Conservation (phyloP, 768 basidiomycete species). For the Galerina sulciceps region DNA sequence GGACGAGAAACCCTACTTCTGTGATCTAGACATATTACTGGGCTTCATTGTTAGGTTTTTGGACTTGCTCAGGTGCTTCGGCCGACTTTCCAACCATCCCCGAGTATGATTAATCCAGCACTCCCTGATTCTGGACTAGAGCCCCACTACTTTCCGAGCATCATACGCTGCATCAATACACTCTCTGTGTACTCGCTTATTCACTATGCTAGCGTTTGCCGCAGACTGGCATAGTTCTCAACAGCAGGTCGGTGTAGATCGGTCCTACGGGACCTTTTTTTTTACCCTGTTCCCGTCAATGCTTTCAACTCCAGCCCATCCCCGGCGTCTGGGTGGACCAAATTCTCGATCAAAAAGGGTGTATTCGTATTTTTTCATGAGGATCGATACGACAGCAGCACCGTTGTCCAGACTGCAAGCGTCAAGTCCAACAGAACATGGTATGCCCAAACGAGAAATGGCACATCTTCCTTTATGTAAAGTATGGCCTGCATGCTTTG, state of each 20-base stretch:
- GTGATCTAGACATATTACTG: too few species aligned
- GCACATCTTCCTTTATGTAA: conserved; percentile 1
- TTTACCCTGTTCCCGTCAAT: conserved; percentile 18
- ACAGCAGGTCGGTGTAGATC: not conserved
- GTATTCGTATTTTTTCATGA: conserved; percentile 13
- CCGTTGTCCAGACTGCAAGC: conserved; percentile 11
- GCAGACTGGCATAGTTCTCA: conserved; percentile 1
- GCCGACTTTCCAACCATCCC: not conserved
- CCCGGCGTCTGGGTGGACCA: conserved; percentile 1
- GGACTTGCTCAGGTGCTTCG: not conserved
- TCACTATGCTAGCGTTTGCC: not conserved
- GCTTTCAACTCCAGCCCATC: conserved; percentile 5
- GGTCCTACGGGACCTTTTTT: not conserved
- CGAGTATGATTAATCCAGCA: not conserved
- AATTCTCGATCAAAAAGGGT: not conserved
- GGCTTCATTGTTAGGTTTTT: too few species aligned
- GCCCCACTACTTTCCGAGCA: conserved; percentile 13
- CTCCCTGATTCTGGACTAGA: not conserved
- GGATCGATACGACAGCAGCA: conserved; percentile 12
- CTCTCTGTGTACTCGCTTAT: conserved; percentile 6
- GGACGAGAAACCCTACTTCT: too few species aligned
- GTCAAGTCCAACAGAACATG: conserved; percentile 6
- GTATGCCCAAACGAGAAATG: not conserved
- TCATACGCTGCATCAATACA: not conserved
- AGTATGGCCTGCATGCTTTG: conserved; percentile 2